phyloP scores from a whole-genome alignment of 768 basidiomycete genomes.

The Psilocybe azurescens region DNA sequence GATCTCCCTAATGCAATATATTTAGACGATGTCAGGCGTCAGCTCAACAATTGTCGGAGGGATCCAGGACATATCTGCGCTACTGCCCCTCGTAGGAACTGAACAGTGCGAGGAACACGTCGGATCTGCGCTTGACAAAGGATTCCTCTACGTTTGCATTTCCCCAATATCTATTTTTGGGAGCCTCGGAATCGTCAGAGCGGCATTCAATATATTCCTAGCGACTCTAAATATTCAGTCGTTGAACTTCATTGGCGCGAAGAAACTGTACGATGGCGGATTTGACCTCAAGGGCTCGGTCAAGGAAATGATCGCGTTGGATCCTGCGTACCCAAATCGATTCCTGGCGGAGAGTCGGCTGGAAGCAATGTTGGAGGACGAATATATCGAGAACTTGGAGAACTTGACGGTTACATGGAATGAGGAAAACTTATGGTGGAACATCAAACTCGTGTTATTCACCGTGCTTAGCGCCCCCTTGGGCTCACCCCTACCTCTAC shows the following conservation, averaged over 20 bases:
- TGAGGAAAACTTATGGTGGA: background rate
- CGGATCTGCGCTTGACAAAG: conserved; percentile 15
- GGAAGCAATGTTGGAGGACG: background rate
- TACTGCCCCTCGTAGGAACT: conserved; percentile 20
- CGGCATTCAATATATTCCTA: background rate
- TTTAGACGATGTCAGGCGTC: background rate
- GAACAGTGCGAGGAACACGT: conserved; percentile 21
- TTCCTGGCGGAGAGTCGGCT: background rate
- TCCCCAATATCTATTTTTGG: conserved; percentile 20
- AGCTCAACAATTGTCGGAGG: conserved; percentile 1
- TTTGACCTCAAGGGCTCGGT: background rate
- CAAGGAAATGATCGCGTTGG: background rate
- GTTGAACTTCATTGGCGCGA: background rate
- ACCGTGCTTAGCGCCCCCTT: background rate
- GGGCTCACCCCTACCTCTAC: conserved; percentile 2
- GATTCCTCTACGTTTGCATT: conserved; percentile 12
- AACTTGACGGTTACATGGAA: conserved; percentile 1
- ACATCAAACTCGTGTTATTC: background rate
- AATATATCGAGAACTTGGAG: conserved; percentile 2
- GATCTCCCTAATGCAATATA: too few species aligned
- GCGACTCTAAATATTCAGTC: background rate
- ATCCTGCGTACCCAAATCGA: background rate
- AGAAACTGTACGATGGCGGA: background rate
- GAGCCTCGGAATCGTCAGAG: conserved; percentile 13
- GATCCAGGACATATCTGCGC: conserved; percentile 18